Base-by-base conservation (phyloP, 2,329 filamentous ascomycete species). In the Trematosphaeria pertusa region DNA sequence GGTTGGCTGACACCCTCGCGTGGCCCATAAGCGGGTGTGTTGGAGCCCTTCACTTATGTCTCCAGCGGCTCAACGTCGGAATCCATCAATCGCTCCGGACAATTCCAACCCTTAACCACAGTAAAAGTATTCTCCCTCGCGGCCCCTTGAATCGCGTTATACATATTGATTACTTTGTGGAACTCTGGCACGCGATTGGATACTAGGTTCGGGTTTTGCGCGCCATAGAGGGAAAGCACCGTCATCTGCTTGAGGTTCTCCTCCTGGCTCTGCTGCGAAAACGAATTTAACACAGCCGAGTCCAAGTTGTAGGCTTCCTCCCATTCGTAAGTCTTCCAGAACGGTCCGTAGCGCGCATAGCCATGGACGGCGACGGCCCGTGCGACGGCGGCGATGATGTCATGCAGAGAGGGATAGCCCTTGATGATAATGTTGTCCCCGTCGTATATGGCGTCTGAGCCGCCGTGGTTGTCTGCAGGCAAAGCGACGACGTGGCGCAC, bases 401-500 rank as follows among this genome's bases (percentile, higher is more conserved):
- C 12, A 1, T n/a, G 28, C 3, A 36, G 22, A 26, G 35, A 14
- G 5, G 18, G 15, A 9, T 8, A 4, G 32, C 43, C 37, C 9
- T 28, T 19, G 1, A 41, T 10, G 14, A 46, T 30, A 6, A 41
- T 12, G 2, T 20, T 35, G 32, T 36, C 37, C 8, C 22, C 24
- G 21, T 30, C 21, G 11, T 36, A 35, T 11, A 21, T 21, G 26
- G 22, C 15, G n/a, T 17, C 15, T 15, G 30, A 10, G 10, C 21
- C 43, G 14, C 6, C n/a, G n/a, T 28, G 24, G 5, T 3, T 14
- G 18, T 3, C 26, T 10, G 3, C 6, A 4, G 43, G 37, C 14
- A 46, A 21, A 5, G 24, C 20, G 17, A 46, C n/a, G 22, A 41
- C 15, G 22, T 41, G 43, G 21, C 37, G 20, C 11, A 42, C 11